Conservation (phyloP, 2,329 filamentous ascomycete species). For the Aspergillus viridinutans region DNA sequence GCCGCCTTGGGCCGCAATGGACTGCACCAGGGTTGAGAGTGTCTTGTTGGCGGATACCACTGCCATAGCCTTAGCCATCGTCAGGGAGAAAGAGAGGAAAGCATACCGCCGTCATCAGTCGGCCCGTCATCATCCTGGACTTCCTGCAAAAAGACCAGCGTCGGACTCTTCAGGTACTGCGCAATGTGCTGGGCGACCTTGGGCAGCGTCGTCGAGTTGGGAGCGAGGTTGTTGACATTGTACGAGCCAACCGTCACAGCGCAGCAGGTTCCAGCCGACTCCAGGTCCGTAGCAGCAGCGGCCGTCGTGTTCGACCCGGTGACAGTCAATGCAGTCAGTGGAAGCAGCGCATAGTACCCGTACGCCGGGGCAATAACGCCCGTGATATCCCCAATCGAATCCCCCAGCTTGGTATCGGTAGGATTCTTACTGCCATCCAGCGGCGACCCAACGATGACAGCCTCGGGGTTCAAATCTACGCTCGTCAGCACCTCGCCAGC, state of each 20-base stretch:
- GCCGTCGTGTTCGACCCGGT: constrained; percentile 43
- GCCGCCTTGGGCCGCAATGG: constrained; percentile 50
- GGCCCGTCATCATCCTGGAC: constrained; percentile 64
- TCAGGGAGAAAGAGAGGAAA: too few species aligned
- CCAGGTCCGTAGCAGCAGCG: constrained; percentile 51
- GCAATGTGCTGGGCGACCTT: constrained; percentile 62
- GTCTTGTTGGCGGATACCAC: constrained; percentile 56
- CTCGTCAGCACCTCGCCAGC: background rate
- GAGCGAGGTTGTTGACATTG: constrained; percentile 66
- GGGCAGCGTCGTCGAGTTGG: constrained; percentile 53
- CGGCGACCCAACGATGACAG: constrained; percentile 61
- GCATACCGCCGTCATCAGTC: constrained; percentile 54
- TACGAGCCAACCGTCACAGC: constrained; percentile 63
- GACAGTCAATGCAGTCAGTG: constrained; percentile 54
- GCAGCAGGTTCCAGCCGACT: constrained; percentile 48
- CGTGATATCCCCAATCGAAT: constrained; percentile 61
- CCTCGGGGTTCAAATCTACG: constrained; percentile 64
- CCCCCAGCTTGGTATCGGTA: constrained; percentile 58
- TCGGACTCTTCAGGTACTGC: constrained; percentile 58
- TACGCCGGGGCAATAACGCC: constrained; percentile 64
- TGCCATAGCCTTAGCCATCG: background rate
- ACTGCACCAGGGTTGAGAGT: constrained; percentile 51
- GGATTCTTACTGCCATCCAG: constrained; percentile 63
- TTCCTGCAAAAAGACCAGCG: constrained; percentile 66
- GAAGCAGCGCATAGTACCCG: constrained; percentile 66